Evolutionary conservation across 2,329 filamentous ascomycete species (phyloP).

Genomic region (Blastomyces gilchristii): DNA sequence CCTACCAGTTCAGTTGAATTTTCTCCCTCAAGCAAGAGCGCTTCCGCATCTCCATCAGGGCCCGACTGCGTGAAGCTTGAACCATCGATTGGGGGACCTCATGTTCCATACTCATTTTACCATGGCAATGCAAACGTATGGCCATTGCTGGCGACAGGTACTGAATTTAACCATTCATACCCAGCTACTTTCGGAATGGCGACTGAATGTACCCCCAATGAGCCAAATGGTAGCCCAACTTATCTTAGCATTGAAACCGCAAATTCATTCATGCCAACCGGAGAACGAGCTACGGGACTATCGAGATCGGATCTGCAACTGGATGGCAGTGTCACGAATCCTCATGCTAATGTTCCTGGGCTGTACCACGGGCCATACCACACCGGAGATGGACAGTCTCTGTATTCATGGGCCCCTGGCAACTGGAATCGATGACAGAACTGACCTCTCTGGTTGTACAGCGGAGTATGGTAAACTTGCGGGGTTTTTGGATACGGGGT

Average conservation of each 20-base stretch:
- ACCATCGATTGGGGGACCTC: not conserved
- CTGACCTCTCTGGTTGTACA: not conserved
- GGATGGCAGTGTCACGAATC: not conserved
- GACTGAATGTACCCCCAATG: not conserved
- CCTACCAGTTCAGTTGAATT: constrained; percentile 27
- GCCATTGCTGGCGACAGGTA: not conserved
- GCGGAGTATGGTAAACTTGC: not conserved
- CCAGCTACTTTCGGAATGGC: not conserved
- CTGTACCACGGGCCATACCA: not conserved
- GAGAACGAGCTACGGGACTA: not conserved
- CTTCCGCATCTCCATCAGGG: constrained; percentile 16
- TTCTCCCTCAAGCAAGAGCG: constrained; percentile 16
- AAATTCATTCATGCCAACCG: not conserved
- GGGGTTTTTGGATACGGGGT: not conserved
- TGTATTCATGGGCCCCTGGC: constrained; percentile 1
- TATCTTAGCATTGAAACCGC: not conserved
- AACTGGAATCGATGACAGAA: not conserved
- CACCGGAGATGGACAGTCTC: not conserved
- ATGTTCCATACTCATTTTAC: constrained; percentile 1
- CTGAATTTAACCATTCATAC: constrained; percentile 5
- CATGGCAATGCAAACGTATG: not conserved
- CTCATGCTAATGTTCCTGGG: not conserved
- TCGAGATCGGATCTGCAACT: not conserved
- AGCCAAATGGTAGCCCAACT: not conserved
- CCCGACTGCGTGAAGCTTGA: constrained; percentile 7